Base-by-base conservation (phyloP, 176 grass and related monocot genomes). In the Tuctoria greenei region DNA sequence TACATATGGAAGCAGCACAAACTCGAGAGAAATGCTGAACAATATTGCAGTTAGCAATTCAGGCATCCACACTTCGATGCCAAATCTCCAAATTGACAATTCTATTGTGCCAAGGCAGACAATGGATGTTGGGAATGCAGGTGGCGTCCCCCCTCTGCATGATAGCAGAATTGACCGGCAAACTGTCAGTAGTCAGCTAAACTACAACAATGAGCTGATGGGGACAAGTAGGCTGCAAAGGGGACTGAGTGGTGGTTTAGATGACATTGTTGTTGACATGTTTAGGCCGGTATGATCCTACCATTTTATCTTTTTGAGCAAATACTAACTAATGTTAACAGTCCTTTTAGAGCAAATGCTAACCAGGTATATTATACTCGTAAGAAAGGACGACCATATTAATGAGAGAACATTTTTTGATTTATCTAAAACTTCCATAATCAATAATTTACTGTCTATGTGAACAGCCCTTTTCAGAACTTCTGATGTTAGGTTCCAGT, bases 211-310 rank as follows among this genome's bases (percentile, higher is more conserved):
- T 18, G 85, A 91, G 55, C 77, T 87, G 2, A 69, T 81, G 89
- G 77, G 73, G 10, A 60, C 77, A 69, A 78, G 77, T 73, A 77
- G 73, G 67, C 73, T 62, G 37, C 77, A 91, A 39, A 81, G 72
- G 74, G 89, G 55, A 11, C 72, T 87, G n/a, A 84, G 76, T 52
- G 81, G 89, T 61, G 56, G 85, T 62, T 54, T 87, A 39, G 89
- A 91, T 65, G 89, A 87, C 63, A 72, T 91, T 44, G 85, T 87
- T 36, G 84, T 77, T 12, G 81, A 80, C 81, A 87, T 91, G 67
- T 83, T 91, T 69, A 84, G 74, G 52, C 66, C 67, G 77, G 85
- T 91, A 87, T 79, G 80, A 52, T 69, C 56, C 67, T 82, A 72
- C 73, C 27, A 52, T 49, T 47, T 21, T 64, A 43, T 55, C 13